phyloP scores from a whole-genome alignment of 2,329 filamentous ascomycete genomes.

The Apiospora arundinis region DNA sequence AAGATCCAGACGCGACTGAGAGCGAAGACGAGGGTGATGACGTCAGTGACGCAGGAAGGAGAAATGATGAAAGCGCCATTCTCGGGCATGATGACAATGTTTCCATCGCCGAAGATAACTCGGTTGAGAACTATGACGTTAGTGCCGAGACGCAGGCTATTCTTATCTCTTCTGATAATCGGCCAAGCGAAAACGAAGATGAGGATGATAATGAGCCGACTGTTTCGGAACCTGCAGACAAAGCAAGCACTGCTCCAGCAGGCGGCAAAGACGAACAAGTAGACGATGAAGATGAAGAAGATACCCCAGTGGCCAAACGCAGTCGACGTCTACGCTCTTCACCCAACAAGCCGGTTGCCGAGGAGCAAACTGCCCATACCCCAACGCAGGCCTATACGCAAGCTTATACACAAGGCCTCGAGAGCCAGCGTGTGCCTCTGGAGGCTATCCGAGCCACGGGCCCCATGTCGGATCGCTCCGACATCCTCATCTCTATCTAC shows the following conservation, averaged over 20 bases:
- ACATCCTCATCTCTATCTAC: slow-evolving; percentile 59
- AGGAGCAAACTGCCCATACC: slow-evolving; percentile 25
- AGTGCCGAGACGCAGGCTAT: slow-evolving; percentile 35
- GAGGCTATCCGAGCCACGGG: slow-evolving; percentile 39
- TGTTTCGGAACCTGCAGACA: background rate
- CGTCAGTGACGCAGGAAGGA: slow-evolving; percentile 27
- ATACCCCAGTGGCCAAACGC: slow-evolving; percentile 26
- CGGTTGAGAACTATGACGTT: slow-evolving; percentile 26
- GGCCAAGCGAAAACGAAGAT: background rate
- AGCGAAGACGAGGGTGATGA: slow-evolving; percentile 28
- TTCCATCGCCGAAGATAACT: slow-evolving; percentile 26
- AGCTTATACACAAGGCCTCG: slow-evolving; percentile 37
- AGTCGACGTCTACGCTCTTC: slow-evolving; percentile 25
- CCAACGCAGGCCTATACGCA: slow-evolving; percentile 27
- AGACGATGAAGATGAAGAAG: background rate
- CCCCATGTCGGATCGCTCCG: slow-evolving; percentile 50
- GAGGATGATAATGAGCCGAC: background rate
- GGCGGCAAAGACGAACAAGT: background rate
- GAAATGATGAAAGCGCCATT: slow-evolving; percentile 21
- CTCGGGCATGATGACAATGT: slow-evolving; percentile 18
- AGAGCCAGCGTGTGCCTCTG: slow-evolving; percentile 42
- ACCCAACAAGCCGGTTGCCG: slow-evolving; percentile 20
- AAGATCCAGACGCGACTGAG: slow-evolving; percentile 25
- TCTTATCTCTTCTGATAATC: slow-evolving; percentile 26
- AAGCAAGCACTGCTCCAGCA: background rate